Percentiles rank a stretch among this genome's conserved stretches.
phyloP scores from a whole-genome alignment of 257 asterid genomes.

The Cinchona pubescens region DNA sequence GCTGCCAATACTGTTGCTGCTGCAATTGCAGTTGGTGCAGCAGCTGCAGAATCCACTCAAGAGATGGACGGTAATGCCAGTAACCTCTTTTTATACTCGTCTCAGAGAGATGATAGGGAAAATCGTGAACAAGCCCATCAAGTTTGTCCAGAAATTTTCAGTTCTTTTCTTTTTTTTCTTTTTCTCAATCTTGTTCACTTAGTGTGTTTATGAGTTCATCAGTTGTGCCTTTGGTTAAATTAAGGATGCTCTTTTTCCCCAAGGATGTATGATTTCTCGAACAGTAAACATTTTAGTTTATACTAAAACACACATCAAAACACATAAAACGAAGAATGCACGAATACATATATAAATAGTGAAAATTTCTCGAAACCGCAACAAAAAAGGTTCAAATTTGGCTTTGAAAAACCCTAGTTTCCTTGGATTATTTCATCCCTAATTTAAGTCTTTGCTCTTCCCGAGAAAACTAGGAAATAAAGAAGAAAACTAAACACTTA shows the following conservation, averaged over 20 bases:
- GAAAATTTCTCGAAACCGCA: no score
- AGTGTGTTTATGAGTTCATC: neutral
- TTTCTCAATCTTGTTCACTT: slow-evolving; percentile 4
- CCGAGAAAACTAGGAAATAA: no score
- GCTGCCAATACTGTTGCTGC: slow-evolving; percentile 99
- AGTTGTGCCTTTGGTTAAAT: neutral
- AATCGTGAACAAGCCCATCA: slow-evolving; percentile 53
- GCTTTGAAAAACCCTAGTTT: no score
- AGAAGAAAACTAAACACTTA: no score
- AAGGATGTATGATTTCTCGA: neutral
- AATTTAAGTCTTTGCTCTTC: no score
- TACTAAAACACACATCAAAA: no score
- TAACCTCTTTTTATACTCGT: slow-evolving; percentile 50
- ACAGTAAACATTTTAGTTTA: neutral
- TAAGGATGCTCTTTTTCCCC: neutral
- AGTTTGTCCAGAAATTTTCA: slow-evolving; percentile 73
- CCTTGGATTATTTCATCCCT: no score
- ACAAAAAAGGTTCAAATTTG: no score
- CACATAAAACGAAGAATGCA: no score
- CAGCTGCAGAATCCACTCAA: slow-evolving; percentile 61
- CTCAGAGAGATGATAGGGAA: slow-evolving; percentile 51
- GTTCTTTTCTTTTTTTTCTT: slow-evolving; percentile 33
- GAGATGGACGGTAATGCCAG: slow-evolving; percentile 49
- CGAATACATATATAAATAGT: no score
- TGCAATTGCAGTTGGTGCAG: slow-evolving; percentile 94